A percentile compares a stretch with the other conserved stretches of the same genome.
These are phyloP conservation scores for Capsicum pubescens DNA, from an alignment of 257 asterid species.

Conservation along the genomic window DNA sequence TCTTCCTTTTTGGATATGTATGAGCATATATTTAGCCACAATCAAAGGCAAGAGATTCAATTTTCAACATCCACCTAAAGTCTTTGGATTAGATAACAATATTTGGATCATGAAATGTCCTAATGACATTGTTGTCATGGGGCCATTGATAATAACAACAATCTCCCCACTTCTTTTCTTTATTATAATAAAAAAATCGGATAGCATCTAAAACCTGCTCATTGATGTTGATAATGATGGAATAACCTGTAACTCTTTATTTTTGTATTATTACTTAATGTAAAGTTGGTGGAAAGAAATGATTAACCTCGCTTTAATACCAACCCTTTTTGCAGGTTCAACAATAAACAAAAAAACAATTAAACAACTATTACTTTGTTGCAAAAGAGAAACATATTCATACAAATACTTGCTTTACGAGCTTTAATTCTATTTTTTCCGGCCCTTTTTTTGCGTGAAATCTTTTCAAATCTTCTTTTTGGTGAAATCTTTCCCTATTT, in stretches of 20 bases:
- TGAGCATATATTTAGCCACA: conserved; percentile 44
- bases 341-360: conserved; percentile 39
- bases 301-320: conserved; percentile 49
- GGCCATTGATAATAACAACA: conserved; percentile 28
- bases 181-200: background rate
- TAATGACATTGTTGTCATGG: conserved; percentile 43
- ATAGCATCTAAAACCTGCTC: conserved; percentile 39
- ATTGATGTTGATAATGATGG: conserved; percentile 54
- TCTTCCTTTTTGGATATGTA: conserved; percentile 27
- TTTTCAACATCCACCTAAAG: conserved; percentile 33
- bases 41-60: conserved; percentile 43
- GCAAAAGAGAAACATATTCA: conserved; percentile 30
- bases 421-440: background rate
- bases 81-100: conserved; percentile 31
- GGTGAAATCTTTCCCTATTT: conserved; percentile 3
- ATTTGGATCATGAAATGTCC: conserved; percentile 18
- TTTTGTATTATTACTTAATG: background rate
- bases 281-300: conserved; percentile 65
- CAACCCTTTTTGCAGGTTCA: conserved; percentile 41
- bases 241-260: conserved; percentile 32
- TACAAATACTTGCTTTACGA: conserved; percentile 22
- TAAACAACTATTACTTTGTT: conserved; percentile 35
- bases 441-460: background rate
- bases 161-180: background rate
- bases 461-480: background rate